Base-by-base conservation (phyloP, 768 basidiomycete species). In the Gloeophyllum trabeum region DNA sequence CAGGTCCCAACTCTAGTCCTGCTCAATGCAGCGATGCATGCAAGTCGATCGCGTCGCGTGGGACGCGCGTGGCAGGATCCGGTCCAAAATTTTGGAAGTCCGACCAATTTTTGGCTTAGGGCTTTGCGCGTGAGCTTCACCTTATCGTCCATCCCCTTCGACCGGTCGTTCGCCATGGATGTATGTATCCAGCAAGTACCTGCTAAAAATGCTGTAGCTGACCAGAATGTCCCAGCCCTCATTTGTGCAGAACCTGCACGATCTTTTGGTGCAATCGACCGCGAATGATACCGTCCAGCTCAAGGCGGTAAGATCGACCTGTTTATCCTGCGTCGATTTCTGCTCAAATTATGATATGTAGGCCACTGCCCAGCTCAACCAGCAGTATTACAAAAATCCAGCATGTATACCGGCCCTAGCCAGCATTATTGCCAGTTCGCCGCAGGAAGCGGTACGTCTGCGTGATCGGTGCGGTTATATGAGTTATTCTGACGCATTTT, bases 311-410 rank as follows among this genome's bases (percentile, higher is more conserved):
- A 62, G 88, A 56, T 43, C 45, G 53, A n/a, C n/a, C n/a, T 52
- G 25, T 3, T 28, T 26, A 16, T 26, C 46, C 46, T 36, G 32
- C 21, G 41, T 32, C 39, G 28, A 12, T 46, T 44, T 50, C 16
- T 54, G 35, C 39, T 40, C 41, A 32, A 23, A 40, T 42, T 18
- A 10, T 3, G 6, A 7, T 21, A 34, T 20, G 16, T 48, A 97
- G 92, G 91, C 94, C 4, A 99, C 96, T 12, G 75, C 87, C 4
- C 77, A 81, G 51, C 72, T 99, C 43, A 96, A 94, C 62, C 79
- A 80, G 51, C 83, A 93, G 41, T 98, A 78, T 65, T 98, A 93
- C 76, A 91, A 88, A 65, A 79, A 81, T 55, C 75, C 93, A 5
- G 66, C 70, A 66, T 96, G 92, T 58, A 93, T 99, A 48, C 76